A percentile compares a stretch with the other conserved stretches of the same genome.
phyloP scores from a whole-genome alignment of 805 yeast genomes.

The Wickerhamomyces strasburgensis region DNA sequence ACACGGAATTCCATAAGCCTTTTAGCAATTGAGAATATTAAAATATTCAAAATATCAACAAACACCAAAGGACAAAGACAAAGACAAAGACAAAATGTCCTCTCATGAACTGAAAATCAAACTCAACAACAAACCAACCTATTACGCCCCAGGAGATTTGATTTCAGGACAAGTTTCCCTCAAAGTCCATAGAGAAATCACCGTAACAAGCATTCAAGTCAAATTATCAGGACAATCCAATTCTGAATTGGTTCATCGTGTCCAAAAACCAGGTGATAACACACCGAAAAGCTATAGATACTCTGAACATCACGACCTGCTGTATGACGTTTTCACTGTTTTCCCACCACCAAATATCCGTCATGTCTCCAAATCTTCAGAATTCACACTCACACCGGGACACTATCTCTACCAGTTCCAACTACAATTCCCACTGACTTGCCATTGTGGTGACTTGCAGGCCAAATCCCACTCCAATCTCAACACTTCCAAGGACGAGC shows the following conservation, averaged over 20 bases:
- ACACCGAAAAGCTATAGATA: constrained; percentile 4
- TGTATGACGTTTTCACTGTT: constrained; percentile 44
- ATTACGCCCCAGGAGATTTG: constrained; percentile 14
- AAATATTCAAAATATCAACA: background rate
- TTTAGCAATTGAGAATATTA: background rate
- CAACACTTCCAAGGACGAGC: constrained; percentile 12
- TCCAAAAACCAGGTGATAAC: constrained; percentile 5
- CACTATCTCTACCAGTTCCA: constrained; percentile 43
- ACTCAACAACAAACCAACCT: constrained; percentile 6
- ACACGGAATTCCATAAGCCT: background rate
- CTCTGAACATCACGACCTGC: constrained; percentile 33
- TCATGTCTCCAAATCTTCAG: constrained; percentile 35
- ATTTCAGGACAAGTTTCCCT: constrained; percentile 16
- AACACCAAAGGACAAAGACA: constrained; percentile 3
- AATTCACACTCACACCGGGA: constrained; percentile 35
- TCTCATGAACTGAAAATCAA: constrained; percentile 8
- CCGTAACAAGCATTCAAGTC: constrained; percentile 43
- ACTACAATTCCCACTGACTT: constrained; percentile 20
- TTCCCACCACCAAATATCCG: constrained; percentile 50
- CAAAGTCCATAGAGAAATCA: constrained; percentile 27
- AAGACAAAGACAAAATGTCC: too few relatives aligned
- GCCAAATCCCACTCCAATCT: constrained; percentile 13
- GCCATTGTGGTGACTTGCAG: constrained; percentile 27
- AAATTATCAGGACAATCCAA: constrained; percentile 46
- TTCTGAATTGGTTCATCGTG: constrained; percentile 30